These are phyloP conservation scores for Aspergillus sp. DNA, from an alignment of 2,329 filamentous ascomycete species.

Conservation along the genomic window DNA sequence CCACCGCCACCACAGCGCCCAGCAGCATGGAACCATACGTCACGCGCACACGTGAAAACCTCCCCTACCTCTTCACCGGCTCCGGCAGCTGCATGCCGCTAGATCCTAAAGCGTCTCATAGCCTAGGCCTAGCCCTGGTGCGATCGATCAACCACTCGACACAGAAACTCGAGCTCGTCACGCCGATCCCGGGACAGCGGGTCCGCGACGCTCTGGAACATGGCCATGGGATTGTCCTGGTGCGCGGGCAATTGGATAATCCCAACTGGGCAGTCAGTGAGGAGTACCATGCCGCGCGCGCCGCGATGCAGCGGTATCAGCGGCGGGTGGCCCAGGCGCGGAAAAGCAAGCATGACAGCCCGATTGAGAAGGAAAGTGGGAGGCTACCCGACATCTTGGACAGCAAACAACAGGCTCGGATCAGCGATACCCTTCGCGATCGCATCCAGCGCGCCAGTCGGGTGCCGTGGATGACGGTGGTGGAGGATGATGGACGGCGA, in stretches of 20 bases:
- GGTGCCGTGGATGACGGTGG: conserved; percentile 35
- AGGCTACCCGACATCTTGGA: not conserved
- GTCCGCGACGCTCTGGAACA: conserved; percentile 26
- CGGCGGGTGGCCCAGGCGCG: conserved; percentile 13
- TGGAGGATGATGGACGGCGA: conserved; percentile 25
- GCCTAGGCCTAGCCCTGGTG: conserved; percentile 44
- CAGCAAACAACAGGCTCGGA: conserved; percentile 11
- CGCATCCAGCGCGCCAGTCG: conserved; percentile 29
- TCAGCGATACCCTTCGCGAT: conserved; percentile 23
- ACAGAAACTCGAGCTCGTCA: conserved; percentile 40
- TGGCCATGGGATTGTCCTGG: conserved; percentile 38
- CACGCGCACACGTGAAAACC: conserved; percentile 35
- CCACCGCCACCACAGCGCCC: conserved; percentile 3
- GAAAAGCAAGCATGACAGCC: conserved; percentile 6
- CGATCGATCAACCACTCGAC: conserved; percentile 33
- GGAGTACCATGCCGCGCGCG: conserved; percentile 33
- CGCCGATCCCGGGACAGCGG: conserved; percentile 35
- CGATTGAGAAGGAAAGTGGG: conserved; percentile 1
- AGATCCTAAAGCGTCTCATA: conserved; percentile 40
- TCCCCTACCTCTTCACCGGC: conserved; percentile 46
- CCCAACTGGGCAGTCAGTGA: conserved; percentile 40
- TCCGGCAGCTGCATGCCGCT: conserved; percentile 35
- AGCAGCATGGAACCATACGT: conserved; percentile 17
- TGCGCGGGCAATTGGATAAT: conserved; percentile 40
- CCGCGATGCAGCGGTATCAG: conserved; percentile 28